phyloP scores from a whole-genome alignment of 1,139 yeast species.

The Magnusiomyces suaveolens region DNA sequence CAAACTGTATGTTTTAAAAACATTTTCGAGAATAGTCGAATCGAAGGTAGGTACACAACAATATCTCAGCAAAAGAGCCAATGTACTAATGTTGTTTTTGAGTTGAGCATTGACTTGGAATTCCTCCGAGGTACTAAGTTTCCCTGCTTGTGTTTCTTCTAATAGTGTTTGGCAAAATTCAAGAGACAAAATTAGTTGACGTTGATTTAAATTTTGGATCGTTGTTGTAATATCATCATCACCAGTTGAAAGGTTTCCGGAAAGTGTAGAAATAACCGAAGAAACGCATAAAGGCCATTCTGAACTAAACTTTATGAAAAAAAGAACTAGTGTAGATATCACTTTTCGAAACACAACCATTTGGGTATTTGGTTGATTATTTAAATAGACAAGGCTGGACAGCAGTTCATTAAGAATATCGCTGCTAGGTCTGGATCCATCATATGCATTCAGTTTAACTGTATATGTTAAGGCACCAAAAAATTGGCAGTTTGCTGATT shows the following conservation, averaged over 20 bases:
- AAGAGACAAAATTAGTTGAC: slow-evolving; percentile 12
- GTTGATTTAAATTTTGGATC: slow-evolving; percentile 5
- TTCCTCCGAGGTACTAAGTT: slow-evolving; percentile 8
- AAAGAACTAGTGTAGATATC: slow-evolving; percentile 26
- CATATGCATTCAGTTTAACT: slow-evolving; percentile 36
- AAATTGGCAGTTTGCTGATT: slow-evolving; percentile 41
- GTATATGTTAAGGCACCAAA: slow-evolving; percentile 56
- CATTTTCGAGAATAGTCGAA: slow-evolving; percentile 5
- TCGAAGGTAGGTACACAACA: neutral
- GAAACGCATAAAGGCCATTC: slow-evolving; percentile 27
- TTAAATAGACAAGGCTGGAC: slow-evolving; percentile 21
- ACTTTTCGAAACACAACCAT: slow-evolving; percentile 30
- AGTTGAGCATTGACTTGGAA: slow-evolving; percentile 5
- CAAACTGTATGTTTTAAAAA: slow-evolving; percentile 11
- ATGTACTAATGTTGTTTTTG: slow-evolving; percentile 3
- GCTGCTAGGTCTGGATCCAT: slow-evolving; percentile 7
- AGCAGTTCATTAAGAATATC: slow-evolving; percentile 24
- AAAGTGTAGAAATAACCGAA: slow-evolving; percentile 17
- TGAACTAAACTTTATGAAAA: slow-evolving; percentile 27
- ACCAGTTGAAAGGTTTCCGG: neutral
- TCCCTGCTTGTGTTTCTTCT: slow-evolving; percentile 20
- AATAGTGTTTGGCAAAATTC: slow-evolving; percentile 24
- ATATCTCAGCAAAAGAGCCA: neutral
- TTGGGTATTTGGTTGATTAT: slow-evolving; percentile 14
- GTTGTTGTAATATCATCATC: neutral